Evolutionary conservation across 164 flowering plant genomes (phyloP), one percentile per base, ranked within the genome.

Genomic region (Magnolia kwangsiensis): DNA sequence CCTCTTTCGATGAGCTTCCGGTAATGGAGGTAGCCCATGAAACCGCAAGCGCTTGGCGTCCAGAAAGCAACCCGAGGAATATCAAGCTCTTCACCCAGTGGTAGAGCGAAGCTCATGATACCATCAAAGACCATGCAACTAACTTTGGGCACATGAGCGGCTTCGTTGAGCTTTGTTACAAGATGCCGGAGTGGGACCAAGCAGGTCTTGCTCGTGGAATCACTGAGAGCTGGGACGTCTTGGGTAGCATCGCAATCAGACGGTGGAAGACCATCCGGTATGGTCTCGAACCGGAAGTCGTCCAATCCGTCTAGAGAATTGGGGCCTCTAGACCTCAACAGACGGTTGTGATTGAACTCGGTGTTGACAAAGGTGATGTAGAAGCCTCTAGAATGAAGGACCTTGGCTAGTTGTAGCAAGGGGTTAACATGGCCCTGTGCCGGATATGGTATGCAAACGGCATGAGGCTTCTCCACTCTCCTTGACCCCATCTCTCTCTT

Each of bases 201-300:
- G 73, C 83, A 82, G 72, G 70, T 83, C 74, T 75, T 81, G 23
- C 75, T 27, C 4, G 81, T 83, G 1, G 88, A 81, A 14, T 78
- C 82, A 55, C 91, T 85, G 6, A 89, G 80, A 75, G 70, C 73
- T 0, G 87, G 83, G 23, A 88, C 29, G 69, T 90, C 87, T 76
- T 88, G 93, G 8, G 92, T 88, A 0, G 84, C 85, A n/a, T 88
- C 84, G 0, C 55, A 51, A 23, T 89, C 89, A 0, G 92, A 83
- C 0, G 84, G 84, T 0, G 93, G 93, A 59, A 90, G 51, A 3
- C 96, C 92, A 27, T 91, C 96, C 0, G 90, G 90, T 16, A 91
- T 91, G 20, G 91, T 72, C 71, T 83, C 85, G 78, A 90, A 90
- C 24, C 66, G 79, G 71, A 91, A 88, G 68, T 82, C 85, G 0